Percentiles rank a stretch among this genome's conserved stretches.
Conservation (phyloP, 352 stramenopile species). For the Thalassiosira ordinaria region DNA sequence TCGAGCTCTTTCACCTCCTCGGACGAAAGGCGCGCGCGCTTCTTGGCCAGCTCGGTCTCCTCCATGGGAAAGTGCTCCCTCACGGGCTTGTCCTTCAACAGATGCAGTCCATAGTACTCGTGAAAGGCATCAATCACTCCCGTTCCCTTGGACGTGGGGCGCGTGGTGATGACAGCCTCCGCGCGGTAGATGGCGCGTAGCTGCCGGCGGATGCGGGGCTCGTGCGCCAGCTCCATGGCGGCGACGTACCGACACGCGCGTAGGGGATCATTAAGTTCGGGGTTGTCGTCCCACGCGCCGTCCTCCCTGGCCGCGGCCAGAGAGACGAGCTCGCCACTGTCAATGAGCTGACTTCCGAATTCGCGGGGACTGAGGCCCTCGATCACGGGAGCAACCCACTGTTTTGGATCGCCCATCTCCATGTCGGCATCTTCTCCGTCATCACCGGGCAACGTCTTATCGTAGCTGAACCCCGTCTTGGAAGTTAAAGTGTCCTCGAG, state of each 20-base stretch:
- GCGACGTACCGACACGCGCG: conserved; percentile 80
- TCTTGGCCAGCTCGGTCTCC: conserved; percentile 57
- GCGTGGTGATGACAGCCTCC: conserved; percentile 76
- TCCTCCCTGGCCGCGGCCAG: conserved; percentile 59
- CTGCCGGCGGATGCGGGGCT: conserved; percentile 75
- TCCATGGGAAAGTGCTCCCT: conserved; percentile 84
- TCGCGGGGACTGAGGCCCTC: conserved; percentile 58
- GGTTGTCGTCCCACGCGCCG: conserved; percentile 49
- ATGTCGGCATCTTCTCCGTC: conserved; percentile 47
- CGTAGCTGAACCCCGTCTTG: conserved; percentile 71
- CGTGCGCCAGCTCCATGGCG: conserved; percentile 83
- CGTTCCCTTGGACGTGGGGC: conserved; percentile 81
- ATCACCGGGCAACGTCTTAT: conserved; percentile 73
- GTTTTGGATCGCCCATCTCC: conserved; percentile 59
- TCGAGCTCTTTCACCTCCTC: conserved; percentile 78
- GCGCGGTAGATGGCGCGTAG: conserved; percentile 78
- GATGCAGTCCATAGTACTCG: conserved; percentile 85
- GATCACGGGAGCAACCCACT: conserved; percentile 76
- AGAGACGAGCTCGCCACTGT: conserved; percentile 77
- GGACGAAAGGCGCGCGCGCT: conserved; percentile 51
- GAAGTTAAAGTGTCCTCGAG: conserved; percentile 71
- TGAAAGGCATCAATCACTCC: conserved; percentile 83
- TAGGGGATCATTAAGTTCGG: conserved; percentile 72
- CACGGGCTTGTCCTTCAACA: conserved; percentile 80
- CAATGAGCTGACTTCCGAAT: conserved; percentile 80